These are phyloP conservation scores for Penicillium manginii DNA, from an alignment of 495 filamentous ascomycete species.

Conservation along the genomic window DNA sequence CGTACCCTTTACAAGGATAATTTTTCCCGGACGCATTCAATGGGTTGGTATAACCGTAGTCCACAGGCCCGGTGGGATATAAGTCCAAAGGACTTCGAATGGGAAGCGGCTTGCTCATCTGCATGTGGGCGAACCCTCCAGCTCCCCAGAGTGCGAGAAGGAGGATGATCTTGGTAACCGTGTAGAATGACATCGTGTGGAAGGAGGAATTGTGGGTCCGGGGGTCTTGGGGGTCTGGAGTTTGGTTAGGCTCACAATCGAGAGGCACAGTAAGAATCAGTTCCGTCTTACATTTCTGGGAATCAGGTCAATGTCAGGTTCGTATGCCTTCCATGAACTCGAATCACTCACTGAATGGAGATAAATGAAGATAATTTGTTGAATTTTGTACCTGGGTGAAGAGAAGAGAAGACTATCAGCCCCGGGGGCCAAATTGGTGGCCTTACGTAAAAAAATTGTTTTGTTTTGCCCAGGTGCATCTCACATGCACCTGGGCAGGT, in stretches of 20 bases:
- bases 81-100: slow-evolving; percentile 6
- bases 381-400: slow-evolving; percentile 9
- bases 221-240: slow-evolving; percentile 6
- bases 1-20: slow-evolving; percentile 73
- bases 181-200: slow-evolving; percentile 4
- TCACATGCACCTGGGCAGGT: too few relatives aligned
- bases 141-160: slow-evolving; percentile 9
- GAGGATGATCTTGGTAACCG: slow-evolving; percentile 2
- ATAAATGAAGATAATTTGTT: slow-evolving; percentile 10
- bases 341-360: slow-evolving; percentile 6
- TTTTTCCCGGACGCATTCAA: slow-evolving; percentile 34
- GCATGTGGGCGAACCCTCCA: slow-evolving; percentile 9
- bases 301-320: neutral
- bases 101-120: slow-evolving; percentile 8
- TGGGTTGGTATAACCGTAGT: slow-evolving; percentile 10
- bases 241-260: slow-evolving; percentile 9
- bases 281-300: slow-evolving; percentile 5
- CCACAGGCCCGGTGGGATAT: neutral
- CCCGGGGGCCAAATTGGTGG: slow-evolving; percentile 2
- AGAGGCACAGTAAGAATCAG: slow-evolving; percentile 9
- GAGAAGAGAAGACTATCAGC: slow-evolving; percentile 6
- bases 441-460: slow-evolving; percentile 7
- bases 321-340: slow-evolving; percentile 4
- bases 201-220: slow-evolving; percentile 2
- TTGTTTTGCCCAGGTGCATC: slow-evolving; percentile 2